Conservation (phyloP, 805 yeast genomes). For the Candida tammaniensis region DNA sequence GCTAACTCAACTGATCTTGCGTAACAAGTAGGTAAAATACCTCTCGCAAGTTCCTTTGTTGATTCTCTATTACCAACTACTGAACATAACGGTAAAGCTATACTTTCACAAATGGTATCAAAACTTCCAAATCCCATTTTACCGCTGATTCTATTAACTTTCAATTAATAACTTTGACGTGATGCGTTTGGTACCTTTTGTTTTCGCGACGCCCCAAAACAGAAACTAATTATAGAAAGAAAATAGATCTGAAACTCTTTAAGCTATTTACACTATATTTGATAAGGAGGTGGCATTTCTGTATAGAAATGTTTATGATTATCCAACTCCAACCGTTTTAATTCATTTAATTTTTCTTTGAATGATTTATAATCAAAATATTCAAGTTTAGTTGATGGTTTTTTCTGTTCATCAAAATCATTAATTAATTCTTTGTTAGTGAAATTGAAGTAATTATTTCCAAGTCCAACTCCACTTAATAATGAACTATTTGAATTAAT, state of each 20-base stretch:
- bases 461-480: conserved; percentile 35
- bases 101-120: conserved; percentile 55
- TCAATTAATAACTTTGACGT: no score
- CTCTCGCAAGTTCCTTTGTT: conserved; percentile 41
- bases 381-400: not conserved
- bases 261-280: conserved; percentile 11
- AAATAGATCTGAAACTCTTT: no score
- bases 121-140: conserved; percentile 69
- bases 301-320: conserved; percentile 9
- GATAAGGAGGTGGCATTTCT: conserved; percentile 28
- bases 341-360: conserved; percentile 16
- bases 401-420: conserved; percentile 5
- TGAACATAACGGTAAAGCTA: conserved; percentile 79
- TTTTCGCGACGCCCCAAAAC: no score
- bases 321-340: conserved; percentile 10
- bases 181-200: no score
- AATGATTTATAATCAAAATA: conserved; percentile 17
- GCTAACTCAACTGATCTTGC: conserved; percentile 85
- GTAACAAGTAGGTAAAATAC: conserved; percentile 76
- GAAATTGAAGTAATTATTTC: conserved; percentile 37
- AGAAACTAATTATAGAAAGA: no score
- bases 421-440: conserved; percentile 21
- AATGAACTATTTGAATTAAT: conserved; percentile 17
- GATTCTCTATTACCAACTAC: conserved; percentile 55
- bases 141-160: not conserved